Evolutionary conservation across 176 grass and related monocot genomes (phyloP).

Genomic region (Eleusine coracana): DNA sequence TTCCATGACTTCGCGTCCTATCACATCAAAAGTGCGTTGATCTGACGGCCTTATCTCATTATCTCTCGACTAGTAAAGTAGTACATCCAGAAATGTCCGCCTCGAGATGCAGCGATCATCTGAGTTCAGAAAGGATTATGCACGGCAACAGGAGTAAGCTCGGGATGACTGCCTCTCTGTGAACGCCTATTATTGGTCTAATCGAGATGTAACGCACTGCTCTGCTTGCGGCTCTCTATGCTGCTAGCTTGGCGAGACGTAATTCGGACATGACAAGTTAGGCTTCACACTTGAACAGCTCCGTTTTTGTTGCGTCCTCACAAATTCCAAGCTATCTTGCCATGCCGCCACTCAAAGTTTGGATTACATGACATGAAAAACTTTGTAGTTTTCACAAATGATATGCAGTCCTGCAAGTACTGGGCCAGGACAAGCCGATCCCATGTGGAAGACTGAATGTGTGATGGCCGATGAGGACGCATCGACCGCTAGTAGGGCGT

Average conservation of each 20-base stretch:
- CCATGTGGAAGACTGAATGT: not conserved
- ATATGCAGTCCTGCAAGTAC: not conserved
- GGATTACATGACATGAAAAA: not conserved
- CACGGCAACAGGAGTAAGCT: not conserved
- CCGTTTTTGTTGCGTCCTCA: not conserved
- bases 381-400: not conserved
- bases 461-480: not conserved
- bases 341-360: not conserved
- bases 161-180: not conserved
- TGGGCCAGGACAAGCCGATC: not conserved
- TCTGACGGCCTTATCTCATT: conserved; percentile 15
- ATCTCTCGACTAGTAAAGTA: not conserved
- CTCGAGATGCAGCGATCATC: not conserved
- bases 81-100: not conserved
- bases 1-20: not conserved
- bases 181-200: not conserved
- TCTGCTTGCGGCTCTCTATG: not conserved
- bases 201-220: not conserved
- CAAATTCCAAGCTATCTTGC: not conserved
- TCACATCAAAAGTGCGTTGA: not conserved
- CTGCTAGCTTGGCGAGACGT: not conserved
- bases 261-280: not conserved
- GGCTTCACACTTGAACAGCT: not conserved
- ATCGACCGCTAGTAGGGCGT: too few relatives aligned
- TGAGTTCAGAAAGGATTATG: not conserved